Evolutionary conservation across 2,329 filamentous ascomycete species (phyloP), one percentile per base, ranked within the genome.

Genomic region (Cytospora piceae): DNA sequence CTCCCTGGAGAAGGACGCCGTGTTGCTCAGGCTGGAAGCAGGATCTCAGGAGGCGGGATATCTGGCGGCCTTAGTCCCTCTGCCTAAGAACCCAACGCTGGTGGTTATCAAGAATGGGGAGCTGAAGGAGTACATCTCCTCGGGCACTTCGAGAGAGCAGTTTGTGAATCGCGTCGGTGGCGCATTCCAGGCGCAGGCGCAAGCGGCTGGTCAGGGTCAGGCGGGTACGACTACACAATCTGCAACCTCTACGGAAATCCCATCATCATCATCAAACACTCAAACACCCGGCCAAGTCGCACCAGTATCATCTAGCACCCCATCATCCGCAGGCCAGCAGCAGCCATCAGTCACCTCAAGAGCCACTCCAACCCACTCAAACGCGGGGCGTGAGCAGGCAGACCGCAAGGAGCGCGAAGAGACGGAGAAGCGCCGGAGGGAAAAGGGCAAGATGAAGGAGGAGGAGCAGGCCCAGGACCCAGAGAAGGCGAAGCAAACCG

Each of bases 21-120:
- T 97, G 24, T 79, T 90, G 9, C 81, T 97, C 27, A 86, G 89
- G 59, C 81, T 97, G 27, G 77, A 83, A 39, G 87, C 89, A 22
- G 91, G 89, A 27, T 93, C 91, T 2, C 85, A 90, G 70, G 93
- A 97, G 79, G 93, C 93, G 12, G 88, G 86, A 7, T 96, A 93
- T 72, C 82, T 98, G 17, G 85, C 89, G 12, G 91, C 92, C 55
- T 91, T 97, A 72, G 96, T 92, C 72, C 91, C 92, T 0, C 80
- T 97, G n/a, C 85, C 87, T 1, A 87, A 87, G 70, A 87, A 87
- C n/a, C 94, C 94, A 0, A 90, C 90, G 1, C 78, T 97, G 11
- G 84, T 97, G 20, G 81, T 96, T 24, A 94, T 97, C 71, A 87
- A 89, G 73, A 90, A 93, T 76, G 92, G 90, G 11, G 85, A 91